Conservation (phyloP, 2,329 filamentous ascomycete species). For the Sordariomycetes sp. region DNA sequence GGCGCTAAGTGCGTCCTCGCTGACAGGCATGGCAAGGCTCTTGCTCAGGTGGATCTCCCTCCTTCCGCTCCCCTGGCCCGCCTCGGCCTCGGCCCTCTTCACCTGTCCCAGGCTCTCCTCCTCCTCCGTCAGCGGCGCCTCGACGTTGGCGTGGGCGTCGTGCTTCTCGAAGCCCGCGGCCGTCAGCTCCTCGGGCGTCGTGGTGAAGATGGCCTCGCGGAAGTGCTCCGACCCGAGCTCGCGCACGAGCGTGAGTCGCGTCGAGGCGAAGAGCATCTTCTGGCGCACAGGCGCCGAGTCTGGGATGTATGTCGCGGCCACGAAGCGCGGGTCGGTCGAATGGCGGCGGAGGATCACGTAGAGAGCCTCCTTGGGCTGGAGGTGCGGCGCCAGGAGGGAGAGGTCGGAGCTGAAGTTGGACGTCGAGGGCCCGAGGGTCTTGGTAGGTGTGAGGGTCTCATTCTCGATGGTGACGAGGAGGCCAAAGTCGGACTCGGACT, state of each 20-base stretch:
- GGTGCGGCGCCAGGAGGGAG: constrained; percentile 45
- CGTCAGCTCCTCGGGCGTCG: constrained; percentile 58
- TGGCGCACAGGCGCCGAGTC: constrained; percentile 69
- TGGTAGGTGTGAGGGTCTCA: constrained; percentile 55
- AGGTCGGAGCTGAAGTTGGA: constrained; percentile 56
- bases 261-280: constrained; percentile 79
- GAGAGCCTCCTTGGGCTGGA: constrained; percentile 56
- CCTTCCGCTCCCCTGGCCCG: constrained; percentile 54
- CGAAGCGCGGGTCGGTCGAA: constrained; percentile 43
- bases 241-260: constrained; percentile 62
- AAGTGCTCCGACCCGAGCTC: constrained; percentile 74
- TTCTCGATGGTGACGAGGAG: constrained; percentile 60
- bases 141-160: constrained; percentile 53
- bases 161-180: constrained; percentile 61
- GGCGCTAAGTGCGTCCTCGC: constrained; percentile 53
- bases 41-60: constrained; percentile 50
- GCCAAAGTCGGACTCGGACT: constrained; percentile 51
- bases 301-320: constrained; percentile 70
- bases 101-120: constrained; percentile 62
- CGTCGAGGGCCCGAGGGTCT: constrained; percentile 40
- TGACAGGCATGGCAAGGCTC: constrained; percentile 45
- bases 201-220: constrained; percentile 64
- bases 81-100: constrained; percentile 64
- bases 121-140: constrained; percentile 68
- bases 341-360: constrained; percentile 68